Percentiles rank a stretch among this genome's conserved stretches.
Conservation (phyloP, 257 asterid species). For the Nicotiana sylvestris region DNA sequence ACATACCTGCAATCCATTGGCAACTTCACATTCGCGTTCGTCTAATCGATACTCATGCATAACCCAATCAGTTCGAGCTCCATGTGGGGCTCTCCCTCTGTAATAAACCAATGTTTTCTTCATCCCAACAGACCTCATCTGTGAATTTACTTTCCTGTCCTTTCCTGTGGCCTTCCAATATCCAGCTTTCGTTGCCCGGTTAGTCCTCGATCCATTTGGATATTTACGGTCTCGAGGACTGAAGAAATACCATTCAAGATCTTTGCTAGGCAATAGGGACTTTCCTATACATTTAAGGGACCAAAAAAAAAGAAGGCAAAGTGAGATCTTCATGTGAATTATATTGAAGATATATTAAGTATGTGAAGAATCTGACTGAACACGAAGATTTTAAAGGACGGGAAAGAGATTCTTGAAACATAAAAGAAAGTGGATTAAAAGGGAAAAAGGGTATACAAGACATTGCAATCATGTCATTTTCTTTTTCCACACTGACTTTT, state of each 20-base stretch:
- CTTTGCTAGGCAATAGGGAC: conserved; percentile 92
- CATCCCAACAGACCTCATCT: conserved; percentile 75
- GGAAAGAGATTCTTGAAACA: neutral
- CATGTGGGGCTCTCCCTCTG: conserved; percentile 97
- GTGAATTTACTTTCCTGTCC: conserved; percentile 86
- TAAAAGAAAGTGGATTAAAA: neutral
- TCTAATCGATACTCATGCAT: conserved; percentile 97
- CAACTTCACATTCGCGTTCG: conserved; percentile 74
- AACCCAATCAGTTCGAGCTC: conserved; percentile 92
- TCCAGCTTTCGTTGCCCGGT: conserved; percentile 89
- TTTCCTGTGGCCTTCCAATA: conserved; percentile 99
- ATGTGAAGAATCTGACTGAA: neutral
- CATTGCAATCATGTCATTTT: conserved; percentile 30
- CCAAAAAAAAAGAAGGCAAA: neutral
- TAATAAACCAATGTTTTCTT: conserved; percentile 98
- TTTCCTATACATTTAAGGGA: conserved; percentile 44
- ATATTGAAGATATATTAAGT: neutral
- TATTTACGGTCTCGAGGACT: conserved; percentile 95
- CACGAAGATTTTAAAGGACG: neutral
- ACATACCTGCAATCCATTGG: conserved; percentile 68
- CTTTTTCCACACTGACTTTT: conserved; percentile 36
- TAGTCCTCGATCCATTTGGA: conserved; percentile 96
- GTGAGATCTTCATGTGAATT: neutral
- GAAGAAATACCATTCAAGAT: conserved; percentile 96
- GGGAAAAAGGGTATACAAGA: neutral